Conservation (phyloP, 192 early-diverging fungal genomes). For the Spizellomyces sp. region DNA sequence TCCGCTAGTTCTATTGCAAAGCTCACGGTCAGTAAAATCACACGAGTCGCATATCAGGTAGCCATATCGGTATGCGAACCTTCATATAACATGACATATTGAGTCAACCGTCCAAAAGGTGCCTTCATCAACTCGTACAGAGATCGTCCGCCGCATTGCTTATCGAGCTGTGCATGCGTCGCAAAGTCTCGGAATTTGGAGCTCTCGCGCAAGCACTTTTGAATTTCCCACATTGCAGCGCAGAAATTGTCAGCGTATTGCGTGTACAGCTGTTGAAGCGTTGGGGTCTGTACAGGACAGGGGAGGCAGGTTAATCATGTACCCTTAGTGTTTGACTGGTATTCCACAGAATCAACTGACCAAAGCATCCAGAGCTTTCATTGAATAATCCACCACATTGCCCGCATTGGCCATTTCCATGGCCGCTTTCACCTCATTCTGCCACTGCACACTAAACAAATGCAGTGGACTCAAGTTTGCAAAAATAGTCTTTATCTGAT, state of each 20-base stretch:
- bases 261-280: slow-evolving; percentile 25
- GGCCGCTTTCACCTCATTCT: slow-evolving; percentile 1
- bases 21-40: background rate
- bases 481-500: slow-evolving; percentile 29
- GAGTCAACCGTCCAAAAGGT: slow-evolving; percentile 9
- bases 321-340: background rate
- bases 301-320: too few species aligned
- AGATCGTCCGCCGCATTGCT: slow-evolving; percentile 21
- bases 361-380: background rate
- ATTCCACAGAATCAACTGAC: background rate
- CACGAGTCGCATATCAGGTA: background rate
- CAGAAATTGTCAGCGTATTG: slow-evolving; percentile 20
- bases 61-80: background rate
- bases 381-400: slow-evolving; percentile 4
- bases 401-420: background rate
- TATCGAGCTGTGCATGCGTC: slow-evolving; percentile 8
- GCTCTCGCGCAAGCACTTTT: slow-evolving; percentile 19
- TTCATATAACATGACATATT: slow-evolving; percentile 20
- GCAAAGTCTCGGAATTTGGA: slow-evolving; percentile 32
- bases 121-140: slow-evolving; percentile 25
- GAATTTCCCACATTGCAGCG: slow-evolving; percentile 19
- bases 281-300: background rate
- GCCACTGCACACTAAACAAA: slow-evolving; percentile 17
- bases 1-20: slow-evolving; percentile 21
- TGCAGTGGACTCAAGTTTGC: slow-evolving; percentile 27